A percentile compares a stretch with the other conserved stretches of the same genome.
Evolutionary conservation across 2,329 filamentous ascomycete species (phyloP).

Genomic region (Claviceps humidiphila): DNA sequence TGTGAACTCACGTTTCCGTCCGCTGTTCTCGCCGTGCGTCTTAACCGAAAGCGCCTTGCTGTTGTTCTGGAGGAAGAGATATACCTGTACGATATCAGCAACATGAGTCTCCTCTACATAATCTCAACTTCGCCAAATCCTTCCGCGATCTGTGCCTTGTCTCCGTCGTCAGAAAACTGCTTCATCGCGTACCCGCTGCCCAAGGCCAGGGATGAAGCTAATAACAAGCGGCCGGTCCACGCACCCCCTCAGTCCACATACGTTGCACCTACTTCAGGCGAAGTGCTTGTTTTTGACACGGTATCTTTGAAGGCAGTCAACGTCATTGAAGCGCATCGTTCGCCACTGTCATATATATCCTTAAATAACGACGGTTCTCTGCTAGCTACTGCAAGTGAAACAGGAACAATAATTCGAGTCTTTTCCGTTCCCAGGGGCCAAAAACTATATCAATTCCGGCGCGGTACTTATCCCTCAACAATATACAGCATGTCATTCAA

Average conservation of each 20-base stretch:
- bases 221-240: conserved; percentile 56
- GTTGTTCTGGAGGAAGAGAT: conserved; percentile 93
- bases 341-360: conserved; percentile 78
- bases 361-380: conserved; percentile 87
- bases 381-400: conserved; percentile 89
- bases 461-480: conserved; percentile 86
- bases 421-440: conserved; percentile 84
- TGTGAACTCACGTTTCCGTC: conserved; percentile 98
- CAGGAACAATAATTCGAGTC: conserved; percentile 91
- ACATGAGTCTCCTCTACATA: conserved; percentile 88
- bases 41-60: conserved; percentile 88
- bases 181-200: conserved; percentile 90
- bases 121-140: conserved; percentile 92
- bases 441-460: conserved; percentile 90
- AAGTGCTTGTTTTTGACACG: conserved; percentile 87
- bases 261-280: conserved; percentile 72
- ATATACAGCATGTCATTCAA: conserved; percentile 99
- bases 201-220: conserved; percentile 49
- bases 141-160: conserved; percentile 79
- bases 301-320: conserved; percentile 84
- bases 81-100: conserved; percentile 96
- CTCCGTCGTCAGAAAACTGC: conserved; percentile 88
- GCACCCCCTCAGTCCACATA: conserved; percentile 71
- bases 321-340: conserved; percentile 87
- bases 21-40: conserved; percentile 82